Conservation (phyloP, 371 early-diverging fungal species). For the Mortierella polycephala region DNA sequence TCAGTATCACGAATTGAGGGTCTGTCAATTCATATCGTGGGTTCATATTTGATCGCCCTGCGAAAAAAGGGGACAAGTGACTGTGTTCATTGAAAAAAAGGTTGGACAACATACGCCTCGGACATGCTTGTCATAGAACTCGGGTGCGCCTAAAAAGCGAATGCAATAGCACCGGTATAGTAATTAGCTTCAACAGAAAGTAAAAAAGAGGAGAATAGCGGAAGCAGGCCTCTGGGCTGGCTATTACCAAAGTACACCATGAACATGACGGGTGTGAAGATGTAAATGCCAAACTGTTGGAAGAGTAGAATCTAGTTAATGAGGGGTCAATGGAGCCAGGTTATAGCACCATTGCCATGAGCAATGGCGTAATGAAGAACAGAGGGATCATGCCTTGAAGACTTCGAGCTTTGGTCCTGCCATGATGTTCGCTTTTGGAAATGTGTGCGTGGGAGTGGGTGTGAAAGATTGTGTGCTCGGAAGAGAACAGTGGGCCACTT, state of each 20-base stretch:
- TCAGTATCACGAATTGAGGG: not conserved
- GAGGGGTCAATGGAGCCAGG: no score
- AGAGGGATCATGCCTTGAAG: constrained; percentile 36
- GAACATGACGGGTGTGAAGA: constrained; percentile 55
- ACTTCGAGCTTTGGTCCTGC: constrained; percentile 54
- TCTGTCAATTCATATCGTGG: no score
- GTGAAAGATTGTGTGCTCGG: not conserved
- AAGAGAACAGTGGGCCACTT: not conserved
- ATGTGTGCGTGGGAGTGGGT: constrained; percentile 6
- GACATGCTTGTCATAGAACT: constrained; percentile 55
- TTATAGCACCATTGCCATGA: no score
- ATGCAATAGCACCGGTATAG: not conserved
- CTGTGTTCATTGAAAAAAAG: not conserved
- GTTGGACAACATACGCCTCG: constrained; percentile 25
- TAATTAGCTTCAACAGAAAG: not conserved
- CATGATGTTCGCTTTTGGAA: constrained; percentile 28
- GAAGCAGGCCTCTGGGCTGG: not conserved
- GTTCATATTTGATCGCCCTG: no score
- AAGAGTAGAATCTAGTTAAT: not conserved
- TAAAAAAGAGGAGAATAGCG: not conserved
- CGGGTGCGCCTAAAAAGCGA: constrained; percentile 39
- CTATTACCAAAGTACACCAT: constrained; percentile 53
- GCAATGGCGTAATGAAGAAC: not conserved
- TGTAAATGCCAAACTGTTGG: constrained; percentile 50
- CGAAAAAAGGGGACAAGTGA: no score